A percentile compares a stretch with the other conserved stretches of the same genome.
Evolutionary conservation across 495 filamentous ascomycete genomes (phyloP).

Genomic region (Lophium mytilinum): DNA sequence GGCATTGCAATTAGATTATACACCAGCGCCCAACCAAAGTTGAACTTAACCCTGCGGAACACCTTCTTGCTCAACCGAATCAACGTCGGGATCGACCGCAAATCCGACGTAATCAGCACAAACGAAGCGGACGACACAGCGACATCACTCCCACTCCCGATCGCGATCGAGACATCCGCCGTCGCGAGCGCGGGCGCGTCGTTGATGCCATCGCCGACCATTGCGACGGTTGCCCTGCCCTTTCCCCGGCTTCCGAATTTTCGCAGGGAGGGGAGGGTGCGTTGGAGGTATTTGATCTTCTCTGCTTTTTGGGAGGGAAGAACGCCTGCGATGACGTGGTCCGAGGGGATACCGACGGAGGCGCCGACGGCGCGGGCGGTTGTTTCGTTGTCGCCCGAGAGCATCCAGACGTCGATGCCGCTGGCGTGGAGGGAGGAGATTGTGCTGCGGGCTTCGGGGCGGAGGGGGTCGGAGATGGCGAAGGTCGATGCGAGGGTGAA

Average conservation of each 20-base stretch:
- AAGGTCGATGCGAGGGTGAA: slow-evolving; percentile 21
- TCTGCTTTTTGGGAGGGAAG: slow-evolving; percentile 79
- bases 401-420: slow-evolving; percentile 76
- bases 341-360: slow-evolving; percentile 62
- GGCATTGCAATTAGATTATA: slow-evolving; percentile 77
- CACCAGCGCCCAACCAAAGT: slow-evolving; percentile 80
- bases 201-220: slow-evolving; percentile 86
- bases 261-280: slow-evolving; percentile 28
- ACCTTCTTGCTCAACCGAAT: slow-evolving; percentile 63
- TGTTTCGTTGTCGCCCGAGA: slow-evolving; percentile 73
- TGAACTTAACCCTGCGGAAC: slow-evolving; percentile 74
- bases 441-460: slow-evolving; percentile 61
- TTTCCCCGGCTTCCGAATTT: not conserved
- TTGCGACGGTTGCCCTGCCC: slow-evolving; percentile 39
- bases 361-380: slow-evolving; percentile 63
- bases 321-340: slow-evolving; percentile 80
- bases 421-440: slow-evolving; percentile 59
- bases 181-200: slow-evolving; percentile 78
- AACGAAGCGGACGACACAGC: slow-evolving; percentile 78
- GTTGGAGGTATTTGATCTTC: slow-evolving; percentile 73
- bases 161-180: slow-evolving; percentile 79
- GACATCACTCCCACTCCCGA: slow-evolving; percentile 77
- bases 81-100: slow-evolving; percentile 63
- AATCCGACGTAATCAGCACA: slow-evolving; percentile 67
- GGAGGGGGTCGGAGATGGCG: slow-evolving; percentile 57